phyloP scores from a whole-genome alignment of 257 asterid genomes.

The Pogostemon cablin region DNA sequence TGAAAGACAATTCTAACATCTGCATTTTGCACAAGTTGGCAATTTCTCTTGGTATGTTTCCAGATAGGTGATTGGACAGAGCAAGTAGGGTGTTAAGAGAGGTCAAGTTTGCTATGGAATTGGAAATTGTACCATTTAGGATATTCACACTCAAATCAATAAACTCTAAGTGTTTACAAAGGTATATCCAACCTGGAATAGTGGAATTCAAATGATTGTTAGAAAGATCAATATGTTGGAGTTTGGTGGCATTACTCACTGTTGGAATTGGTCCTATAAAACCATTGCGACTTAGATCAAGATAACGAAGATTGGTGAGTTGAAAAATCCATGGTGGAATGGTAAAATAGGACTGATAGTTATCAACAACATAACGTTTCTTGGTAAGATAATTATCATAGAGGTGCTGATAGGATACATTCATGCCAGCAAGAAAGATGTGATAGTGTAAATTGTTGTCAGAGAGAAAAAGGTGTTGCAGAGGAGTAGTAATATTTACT shows the following conservation, averaged over 20 bases:
- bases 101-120: constrained; percentile 32
- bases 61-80: constrained; percentile 33
- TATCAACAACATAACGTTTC: too few relatives aligned
- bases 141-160: neutral
- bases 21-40: too few relatives aligned
- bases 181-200: constrained; percentile 40
- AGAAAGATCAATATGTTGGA: constrained; percentile 27
- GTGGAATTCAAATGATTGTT: constrained; percentile 20
- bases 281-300: too few relatives aligned
- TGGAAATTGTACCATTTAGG: constrained; percentile 35
- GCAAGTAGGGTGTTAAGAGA: constrained; percentile 30
- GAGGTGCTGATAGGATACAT: too few relatives aligned
- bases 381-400: too few relatives aligned
- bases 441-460: too few relatives aligned
- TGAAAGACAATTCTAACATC: neutral
- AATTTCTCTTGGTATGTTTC: constrained; percentile 29
- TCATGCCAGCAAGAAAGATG: too few relatives aligned
- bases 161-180: constrained; percentile 18
- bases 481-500: too few relatives aligned
- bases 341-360: too few relatives aligned
- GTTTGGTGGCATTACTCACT: constrained; percentile 21
- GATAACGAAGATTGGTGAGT: too few relatives aligned
- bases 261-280: constrained; percentile 21
- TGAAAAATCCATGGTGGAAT: too few relatives aligned
- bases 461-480: too few relatives aligned